A percentile compares a stretch with the other conserved stretches of the same genome.
Conservation (phyloP, 768 basidiomycete genomes). For the Solioccasus polychromus region DNA sequence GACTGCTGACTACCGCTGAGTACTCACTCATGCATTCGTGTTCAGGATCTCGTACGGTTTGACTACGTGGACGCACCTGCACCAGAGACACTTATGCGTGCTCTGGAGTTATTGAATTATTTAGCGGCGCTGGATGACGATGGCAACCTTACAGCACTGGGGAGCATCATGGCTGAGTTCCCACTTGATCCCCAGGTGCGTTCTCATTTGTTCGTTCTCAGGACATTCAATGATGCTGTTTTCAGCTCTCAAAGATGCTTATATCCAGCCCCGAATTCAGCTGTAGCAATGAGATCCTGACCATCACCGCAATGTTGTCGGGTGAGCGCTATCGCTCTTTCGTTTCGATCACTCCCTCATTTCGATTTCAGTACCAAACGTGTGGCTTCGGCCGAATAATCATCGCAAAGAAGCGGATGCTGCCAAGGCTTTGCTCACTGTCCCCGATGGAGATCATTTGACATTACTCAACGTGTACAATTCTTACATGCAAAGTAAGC, state of each 20-base stretch:
- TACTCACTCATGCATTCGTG: not conserved
- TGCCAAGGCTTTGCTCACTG: conserved; percentile 82
- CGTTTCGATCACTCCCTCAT: not conserved
- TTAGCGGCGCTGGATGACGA: conserved; percentile 92
- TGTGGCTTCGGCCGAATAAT: conserved; percentile 91
- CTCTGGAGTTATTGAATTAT: conserved; percentile 90
- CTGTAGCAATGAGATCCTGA: conserved; percentile 94
- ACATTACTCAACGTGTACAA: conserved; percentile 96
- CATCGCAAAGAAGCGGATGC: conserved; percentile 88
- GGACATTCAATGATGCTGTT: not conserved
- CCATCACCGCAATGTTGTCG: conserved; percentile 95
- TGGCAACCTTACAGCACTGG: conserved; percentile 83
- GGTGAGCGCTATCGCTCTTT: conserved; percentile 42
- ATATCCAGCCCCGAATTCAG: conserved; percentile 93
- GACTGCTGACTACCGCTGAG: not conserved
- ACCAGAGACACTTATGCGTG: conserved; percentile 96
- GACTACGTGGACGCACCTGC: conserved; percentile 93
- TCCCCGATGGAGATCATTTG: conserved; percentile 96
- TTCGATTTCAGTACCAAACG: conserved; percentile 62
- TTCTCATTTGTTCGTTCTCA: not conserved
- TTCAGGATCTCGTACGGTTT: conserved; percentile 75
- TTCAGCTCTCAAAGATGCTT: conserved; percentile 82
- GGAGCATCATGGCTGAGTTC: conserved; percentile 95
- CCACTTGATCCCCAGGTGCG: conserved; percentile 94
- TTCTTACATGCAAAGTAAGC: conserved; percentile 78